phyloP scores from a whole-genome alignment of 352 stramenopile genomes.

The Pseudoperonospora humuli region DNA sequence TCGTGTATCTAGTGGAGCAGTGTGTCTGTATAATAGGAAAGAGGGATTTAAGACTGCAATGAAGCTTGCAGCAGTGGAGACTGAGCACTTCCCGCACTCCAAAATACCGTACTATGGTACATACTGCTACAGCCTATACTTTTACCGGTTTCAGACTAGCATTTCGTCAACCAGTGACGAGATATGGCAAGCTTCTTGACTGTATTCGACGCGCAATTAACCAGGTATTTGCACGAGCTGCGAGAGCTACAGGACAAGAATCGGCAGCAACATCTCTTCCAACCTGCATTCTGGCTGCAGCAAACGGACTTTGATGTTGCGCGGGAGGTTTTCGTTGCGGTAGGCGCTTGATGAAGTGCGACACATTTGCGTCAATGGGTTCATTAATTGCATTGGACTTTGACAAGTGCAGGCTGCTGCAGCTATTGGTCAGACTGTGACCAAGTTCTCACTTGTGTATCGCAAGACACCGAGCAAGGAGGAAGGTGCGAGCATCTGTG shows the following conservation, averaged over 20 bases:
- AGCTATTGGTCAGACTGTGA: constrained; percentile 71
- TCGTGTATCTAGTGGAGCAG: background rate
- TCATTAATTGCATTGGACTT: constrained; percentile 3
- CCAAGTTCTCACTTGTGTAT: constrained; percentile 85
- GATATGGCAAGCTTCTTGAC: constrained; percentile 48
- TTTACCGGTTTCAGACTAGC: constrained; percentile 4
- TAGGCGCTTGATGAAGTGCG: constrained; percentile 10
- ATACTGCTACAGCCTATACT: background rate
- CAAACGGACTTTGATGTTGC: constrained; percentile 70
- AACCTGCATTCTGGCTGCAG: constrained; percentile 72
- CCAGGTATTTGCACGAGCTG: constrained; percentile 47
- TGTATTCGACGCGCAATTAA: constrained; percentile 47
- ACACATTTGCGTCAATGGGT: constrained; percentile 2
- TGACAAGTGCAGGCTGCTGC: constrained; percentile 37
- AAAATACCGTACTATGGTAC: background rate
- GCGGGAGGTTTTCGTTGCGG: constrained; percentile 72
- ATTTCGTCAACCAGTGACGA: constrained; percentile 1
- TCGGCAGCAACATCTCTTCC: constrained; percentile 47
- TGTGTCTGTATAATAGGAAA: background rate
- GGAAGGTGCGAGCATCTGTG: constrained; percentile 69
- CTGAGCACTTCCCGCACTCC: background rate
- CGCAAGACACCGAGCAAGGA: constrained; percentile 62
- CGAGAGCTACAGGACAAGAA: constrained; percentile 51
- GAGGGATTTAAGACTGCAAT: background rate
- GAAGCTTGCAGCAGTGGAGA: background rate